Evolutionary conservation across 129 eudicot genomes (phyloP).

Genomic region (Centella asiatica): DNA sequence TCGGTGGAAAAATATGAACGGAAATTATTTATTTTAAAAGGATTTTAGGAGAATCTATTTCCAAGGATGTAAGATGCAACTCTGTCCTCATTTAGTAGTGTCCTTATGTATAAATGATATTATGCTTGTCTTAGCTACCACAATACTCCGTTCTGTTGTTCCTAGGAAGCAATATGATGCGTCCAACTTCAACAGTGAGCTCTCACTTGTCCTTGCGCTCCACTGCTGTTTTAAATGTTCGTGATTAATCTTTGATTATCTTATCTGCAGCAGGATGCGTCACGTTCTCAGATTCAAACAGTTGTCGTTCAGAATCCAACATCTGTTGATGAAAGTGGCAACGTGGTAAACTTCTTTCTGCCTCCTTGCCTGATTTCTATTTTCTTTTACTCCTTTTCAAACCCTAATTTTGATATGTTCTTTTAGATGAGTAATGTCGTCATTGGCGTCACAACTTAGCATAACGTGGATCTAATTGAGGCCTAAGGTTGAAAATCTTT

Average conservation of each 20-base stretch:
- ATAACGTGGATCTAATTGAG: constrained; percentile 8
- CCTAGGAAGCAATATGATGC: no score
- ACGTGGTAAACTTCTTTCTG: constrained; percentile 30
- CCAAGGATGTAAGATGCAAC: background rate
- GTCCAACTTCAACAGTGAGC: constrained; percentile 50
- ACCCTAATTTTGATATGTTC: no score
- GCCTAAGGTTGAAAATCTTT: background rate
- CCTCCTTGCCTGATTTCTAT: background rate
- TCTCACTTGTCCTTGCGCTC: constrained; percentile 2
- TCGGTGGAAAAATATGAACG: background rate
- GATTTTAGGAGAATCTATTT: background rate
- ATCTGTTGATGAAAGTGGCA: constrained; percentile 68
- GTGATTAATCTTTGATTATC: constrained; percentile 6
- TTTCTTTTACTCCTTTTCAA: background rate
- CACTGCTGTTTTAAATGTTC: background rate
- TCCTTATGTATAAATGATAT: background rate
- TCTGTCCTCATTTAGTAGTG: background rate
- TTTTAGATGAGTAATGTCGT: constrained; percentile 65
- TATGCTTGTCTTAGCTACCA: background rate
- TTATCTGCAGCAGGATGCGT: constrained; percentile 28
- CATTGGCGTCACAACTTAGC: constrained; percentile 58
- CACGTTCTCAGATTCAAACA: constrained; percentile 43
- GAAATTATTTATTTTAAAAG: background rate
- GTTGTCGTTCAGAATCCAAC: constrained; percentile 69
- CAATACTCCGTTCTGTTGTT: background rate